A percentile compares a stretch with the other conserved stretches of the same genome.
phyloP scores from a whole-genome alignment of 768 basidiomycete species.

The Trametopsis cervina region DNA sequence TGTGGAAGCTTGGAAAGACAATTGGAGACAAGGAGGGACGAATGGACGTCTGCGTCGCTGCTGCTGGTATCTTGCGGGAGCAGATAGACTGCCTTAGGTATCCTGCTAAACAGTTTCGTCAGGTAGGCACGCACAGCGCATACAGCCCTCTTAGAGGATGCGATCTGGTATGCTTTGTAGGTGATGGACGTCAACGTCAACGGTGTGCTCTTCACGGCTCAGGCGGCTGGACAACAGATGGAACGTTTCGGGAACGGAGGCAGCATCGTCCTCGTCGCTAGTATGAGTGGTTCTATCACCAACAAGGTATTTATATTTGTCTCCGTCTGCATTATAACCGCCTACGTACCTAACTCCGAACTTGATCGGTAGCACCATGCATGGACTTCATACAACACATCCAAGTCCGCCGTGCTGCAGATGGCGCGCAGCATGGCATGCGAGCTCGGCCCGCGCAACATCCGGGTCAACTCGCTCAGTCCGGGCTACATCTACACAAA shows the following conservation, averaged over 20 bases:
- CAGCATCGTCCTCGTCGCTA: slow-evolving; percentile 36
- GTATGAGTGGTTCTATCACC: slow-evolving; percentile 45
- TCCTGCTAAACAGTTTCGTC: slow-evolving; percentile 54
- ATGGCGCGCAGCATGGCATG: slow-evolving; percentile 77
- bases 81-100: slow-evolving; percentile 62
- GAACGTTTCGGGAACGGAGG: slow-evolving; percentile 28
- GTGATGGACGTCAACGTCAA: slow-evolving; percentile 60
- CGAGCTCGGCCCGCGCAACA: slow-evolving; percentile 53
- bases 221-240: slow-evolving; percentile 32
- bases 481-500: slow-evolving; percentile 68
- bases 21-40: slow-evolving; percentile 63
- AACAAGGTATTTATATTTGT: slow-evolving; percentile 55
- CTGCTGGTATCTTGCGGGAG: slow-evolving; percentile 58
- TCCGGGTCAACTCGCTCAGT: slow-evolving; percentile 66
- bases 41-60: slow-evolving; percentile 72
- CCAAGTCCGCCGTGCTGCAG: slow-evolving; percentile 69
- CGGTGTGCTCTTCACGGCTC: slow-evolving; percentile 30
- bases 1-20: slow-evolving; percentile 47
- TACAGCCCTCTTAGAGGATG: too few relatives aligned
- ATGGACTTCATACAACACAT: slow-evolving; percentile 67
- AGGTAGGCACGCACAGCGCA: slow-evolving; percentile 33
- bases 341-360: background rate
- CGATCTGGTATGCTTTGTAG: slow-evolving; percentile 32
- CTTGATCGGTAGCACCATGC: slow-evolving; percentile 56
- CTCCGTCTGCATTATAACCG: background rate